Evolutionary conservation across 2,329 filamentous ascomycete genomes (phyloP).

Genomic region (Xylaria sp.): DNA sequence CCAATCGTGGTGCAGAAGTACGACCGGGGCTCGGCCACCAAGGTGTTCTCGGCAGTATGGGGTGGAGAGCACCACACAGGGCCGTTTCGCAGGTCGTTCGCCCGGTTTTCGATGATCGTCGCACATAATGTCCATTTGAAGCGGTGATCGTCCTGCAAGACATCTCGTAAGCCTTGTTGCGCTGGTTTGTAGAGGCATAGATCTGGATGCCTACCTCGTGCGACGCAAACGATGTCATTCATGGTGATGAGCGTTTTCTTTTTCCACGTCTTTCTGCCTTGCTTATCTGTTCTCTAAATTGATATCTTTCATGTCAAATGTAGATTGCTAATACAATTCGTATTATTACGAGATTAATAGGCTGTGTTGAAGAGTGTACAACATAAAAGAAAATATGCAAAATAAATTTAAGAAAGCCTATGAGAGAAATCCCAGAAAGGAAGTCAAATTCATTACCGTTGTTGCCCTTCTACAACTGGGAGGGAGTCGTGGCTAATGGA

Average conservation of each 20-base stretch:
- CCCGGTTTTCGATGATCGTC: conserved; percentile 16
- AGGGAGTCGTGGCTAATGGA: background rate
- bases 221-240: background rate
- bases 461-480: background rate
- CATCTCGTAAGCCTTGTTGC: background rate
- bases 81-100: conserved; percentile 8
- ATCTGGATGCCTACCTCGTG: background rate
- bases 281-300: background rate
- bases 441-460: background rate
- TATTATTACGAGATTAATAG: background rate
- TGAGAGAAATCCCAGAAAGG: background rate
- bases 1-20: conserved; percentile 14
- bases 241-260: background rate
- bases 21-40: conserved; percentile 4
- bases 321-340: background rate
- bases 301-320: background rate
- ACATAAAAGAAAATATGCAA: background rate
- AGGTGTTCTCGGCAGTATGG: background rate
- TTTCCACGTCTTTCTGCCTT: background rate
- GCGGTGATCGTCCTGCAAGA: conserved; percentile 7
- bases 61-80: conserved; percentile 20
- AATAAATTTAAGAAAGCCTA: no score
- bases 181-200: background rate
- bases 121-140: background rate
- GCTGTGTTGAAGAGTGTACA: background rate